phyloP scores from a whole-genome alignment of 2,329 filamentous ascomycete genomes.

The Pseudopithomyces chartarum region DNA sequence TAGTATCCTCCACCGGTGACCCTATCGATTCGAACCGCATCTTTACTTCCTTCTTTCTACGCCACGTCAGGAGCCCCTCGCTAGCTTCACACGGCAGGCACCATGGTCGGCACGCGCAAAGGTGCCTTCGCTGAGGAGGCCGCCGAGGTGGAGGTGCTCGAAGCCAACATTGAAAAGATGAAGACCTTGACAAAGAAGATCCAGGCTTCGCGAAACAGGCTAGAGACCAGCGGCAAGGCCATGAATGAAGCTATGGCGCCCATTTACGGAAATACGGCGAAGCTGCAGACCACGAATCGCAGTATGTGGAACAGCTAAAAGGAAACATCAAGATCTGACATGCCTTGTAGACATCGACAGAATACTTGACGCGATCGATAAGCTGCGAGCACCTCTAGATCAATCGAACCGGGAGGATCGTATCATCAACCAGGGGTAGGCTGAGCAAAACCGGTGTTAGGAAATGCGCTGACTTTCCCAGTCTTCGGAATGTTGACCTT shows the following conservation, averaged over 20 bases:
- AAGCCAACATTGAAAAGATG: constrained; percentile 83
- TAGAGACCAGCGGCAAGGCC: constrained; percentile 87
- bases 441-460: constrained; percentile 16
- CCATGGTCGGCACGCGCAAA: constrained; percentile 61
- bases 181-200: constrained; percentile 94
- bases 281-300: constrained; percentile 81
- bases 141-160: constrained; percentile 69
- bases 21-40: constrained; percentile 1
- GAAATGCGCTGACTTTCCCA: constrained; percentile 32
- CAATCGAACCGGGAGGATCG: constrained; percentile 90
- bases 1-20: background rate
- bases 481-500: constrained; percentile 80
- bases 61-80: constrained; percentile 23
- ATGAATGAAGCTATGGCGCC: constrained; percentile 92
- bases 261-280: constrained; percentile 89
- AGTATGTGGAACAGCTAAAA: constrained; percentile 59
- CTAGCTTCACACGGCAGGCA: constrained; percentile 26
- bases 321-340: constrained; percentile 8
- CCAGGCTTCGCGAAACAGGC: constrained; percentile 78
- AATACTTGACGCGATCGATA: constrained; percentile 84
- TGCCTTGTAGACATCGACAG: constrained; percentile 75
- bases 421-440: constrained; percentile 78
- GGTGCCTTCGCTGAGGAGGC: constrained; percentile 68
- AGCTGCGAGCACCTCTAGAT: constrained; percentile 86
- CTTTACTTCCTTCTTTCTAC: constrained; percentile 6